Conservation (phyloP, 2,329 filamentous ascomycete species). For the Trichoderma pleuroti region DNA sequence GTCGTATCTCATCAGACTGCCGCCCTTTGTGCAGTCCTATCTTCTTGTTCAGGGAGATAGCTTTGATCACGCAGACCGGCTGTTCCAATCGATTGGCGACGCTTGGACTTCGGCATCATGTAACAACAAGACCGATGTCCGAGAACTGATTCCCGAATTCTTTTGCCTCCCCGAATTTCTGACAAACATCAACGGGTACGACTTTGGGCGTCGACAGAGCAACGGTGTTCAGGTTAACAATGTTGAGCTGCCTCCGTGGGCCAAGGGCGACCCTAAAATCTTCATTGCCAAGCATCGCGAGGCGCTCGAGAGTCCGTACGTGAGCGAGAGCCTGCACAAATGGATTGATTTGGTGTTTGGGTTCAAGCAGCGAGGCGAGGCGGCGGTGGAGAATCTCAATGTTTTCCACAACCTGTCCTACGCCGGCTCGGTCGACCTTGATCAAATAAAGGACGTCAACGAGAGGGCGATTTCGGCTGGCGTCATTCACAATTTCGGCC, state of each 20-base stretch:
- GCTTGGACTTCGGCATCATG: conserved; percentile 88
- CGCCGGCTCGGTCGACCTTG: conserved; percentile 86
- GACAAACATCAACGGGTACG: conserved; percentile 89
- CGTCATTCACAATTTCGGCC: conserved; percentile 97
- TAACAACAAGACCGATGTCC: conserved; percentile 88
- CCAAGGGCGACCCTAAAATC: conserved; percentile 90
- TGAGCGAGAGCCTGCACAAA: conserved; percentile 81
- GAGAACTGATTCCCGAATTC: conserved; percentile 94
- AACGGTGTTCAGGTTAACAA: conserved; percentile 76
- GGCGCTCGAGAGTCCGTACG: conserved; percentile 87
- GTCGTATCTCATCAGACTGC: conserved; percentile 89
- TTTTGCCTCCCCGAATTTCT: conserved; percentile 95
- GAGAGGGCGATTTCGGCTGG: conserved; percentile 86
- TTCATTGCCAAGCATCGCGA: conserved; percentile 97
- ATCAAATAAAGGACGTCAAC: conserved; percentile 82
- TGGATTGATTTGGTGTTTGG: conserved; percentile 98
- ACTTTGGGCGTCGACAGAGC: conserved; percentile 85
- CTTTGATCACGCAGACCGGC: conserved; percentile 91
- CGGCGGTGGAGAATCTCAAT: conserved; percentile 85
- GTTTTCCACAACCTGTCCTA: conserved; percentile 97
- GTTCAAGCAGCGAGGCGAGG: conserved; percentile 87
- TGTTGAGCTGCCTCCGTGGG: conserved; percentile 91
- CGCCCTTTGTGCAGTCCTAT: conserved; percentile 95
- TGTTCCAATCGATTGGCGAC: conserved; percentile 90
- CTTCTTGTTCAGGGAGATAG: conserved; percentile 90